Evolutionary conservation across 306 rosid genomes (phyloP), one percentile per base, ranked within the genome.

Genomic region (Prunus dulcis): DNA sequence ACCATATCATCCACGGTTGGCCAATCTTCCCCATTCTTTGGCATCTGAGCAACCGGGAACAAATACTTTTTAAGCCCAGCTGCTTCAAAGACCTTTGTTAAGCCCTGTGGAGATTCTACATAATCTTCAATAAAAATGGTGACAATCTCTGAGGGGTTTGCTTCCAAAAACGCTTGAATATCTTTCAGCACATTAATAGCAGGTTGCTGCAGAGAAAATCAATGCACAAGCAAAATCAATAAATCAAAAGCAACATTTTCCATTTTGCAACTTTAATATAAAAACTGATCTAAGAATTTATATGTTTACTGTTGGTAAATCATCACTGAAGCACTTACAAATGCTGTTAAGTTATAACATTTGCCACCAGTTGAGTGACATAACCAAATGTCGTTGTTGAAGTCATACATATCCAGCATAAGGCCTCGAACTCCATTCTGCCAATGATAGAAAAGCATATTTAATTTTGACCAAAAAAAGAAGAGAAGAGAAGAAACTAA

Each of bases 361-460:
- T 80, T 58, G 77, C 96, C 93, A 68, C 18, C 64, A 34, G 73
- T 22, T 1, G 97, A 95, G 89, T 95, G 97, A 60, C 98, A 95
- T 60, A 95, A 76, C 97, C 98, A 92, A 8, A 95, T 73, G 68
- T 87, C 96, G 46, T 88, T 88, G 32, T 11, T 41, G 62, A 90
- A 95, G 84, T 95, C 98, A 75, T 95, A 95, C 97, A 95, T 86
- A 46, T 95, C 98, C 57, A 95, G 78, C 97, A 95, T 95, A 23
- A 95, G 78, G 65, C 98, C 98, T 56, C 97, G 87, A 58, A 92
- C 97, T 30, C 97, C 98, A 25, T 90, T 89, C 98, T 94, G 55
- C 74, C 78, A 63, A 71, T n/a, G 17, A 51, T 41, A 51, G 41
- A 5, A 34, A 34, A 19, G 45, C 18, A 79, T 28, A 23, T 63